phyloP scores from a whole-genome alignment of 2,329 filamentous ascomycete species.

The Pseudofabraea citricarpa region DNA sequence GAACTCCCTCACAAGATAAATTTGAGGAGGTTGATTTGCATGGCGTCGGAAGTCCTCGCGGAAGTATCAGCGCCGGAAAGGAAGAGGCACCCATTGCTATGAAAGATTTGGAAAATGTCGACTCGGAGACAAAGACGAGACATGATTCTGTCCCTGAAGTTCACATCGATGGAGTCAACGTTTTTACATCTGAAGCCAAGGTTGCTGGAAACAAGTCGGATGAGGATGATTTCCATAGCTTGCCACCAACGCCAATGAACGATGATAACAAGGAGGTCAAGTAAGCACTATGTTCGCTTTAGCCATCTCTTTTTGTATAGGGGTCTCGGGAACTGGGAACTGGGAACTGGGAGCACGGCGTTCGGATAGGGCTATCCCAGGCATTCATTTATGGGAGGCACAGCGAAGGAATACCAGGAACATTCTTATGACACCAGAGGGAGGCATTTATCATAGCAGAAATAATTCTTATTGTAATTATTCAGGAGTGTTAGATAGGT shows the following conservation, averaged over 20 bases:
- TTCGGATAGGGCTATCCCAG: too few relatives aligned
- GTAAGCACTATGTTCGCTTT: conserved; percentile 4
- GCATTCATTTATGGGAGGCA: too few relatives aligned
- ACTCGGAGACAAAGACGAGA: conserved; percentile 1
- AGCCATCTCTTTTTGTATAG: too few relatives aligned
- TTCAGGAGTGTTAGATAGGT: too few relatives aligned
- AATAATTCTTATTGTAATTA: too few relatives aligned
- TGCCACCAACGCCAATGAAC: conserved; percentile 10
- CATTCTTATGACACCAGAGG: too few relatives aligned
- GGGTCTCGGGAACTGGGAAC: too few relatives aligned
- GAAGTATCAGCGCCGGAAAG: background rate
- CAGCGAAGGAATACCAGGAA: too few relatives aligned
- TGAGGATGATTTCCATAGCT: conserved; percentile 15
- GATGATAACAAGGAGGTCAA: conserved; percentile 11
- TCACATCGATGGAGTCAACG: background rate
- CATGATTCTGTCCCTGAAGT: background rate
- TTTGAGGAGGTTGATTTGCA: conserved; percentile 29
- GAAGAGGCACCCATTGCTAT: background rate
- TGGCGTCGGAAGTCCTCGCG: conserved; percentile 5
- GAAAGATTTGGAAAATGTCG: background rate
- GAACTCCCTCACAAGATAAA: conserved; percentile 19
- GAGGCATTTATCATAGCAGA: too few relatives aligned
- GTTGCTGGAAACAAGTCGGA: background rate
- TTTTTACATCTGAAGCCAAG: background rate
- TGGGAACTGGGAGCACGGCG: too few relatives aligned